A percentile compares a stretch with the other conserved stretches of the same genome.
These are phyloP conservation scores for Albifimbria verrucaria DNA, from an alignment of 2,329 filamentous ascomycete genomes.

Conservation along the genomic window DNA sequence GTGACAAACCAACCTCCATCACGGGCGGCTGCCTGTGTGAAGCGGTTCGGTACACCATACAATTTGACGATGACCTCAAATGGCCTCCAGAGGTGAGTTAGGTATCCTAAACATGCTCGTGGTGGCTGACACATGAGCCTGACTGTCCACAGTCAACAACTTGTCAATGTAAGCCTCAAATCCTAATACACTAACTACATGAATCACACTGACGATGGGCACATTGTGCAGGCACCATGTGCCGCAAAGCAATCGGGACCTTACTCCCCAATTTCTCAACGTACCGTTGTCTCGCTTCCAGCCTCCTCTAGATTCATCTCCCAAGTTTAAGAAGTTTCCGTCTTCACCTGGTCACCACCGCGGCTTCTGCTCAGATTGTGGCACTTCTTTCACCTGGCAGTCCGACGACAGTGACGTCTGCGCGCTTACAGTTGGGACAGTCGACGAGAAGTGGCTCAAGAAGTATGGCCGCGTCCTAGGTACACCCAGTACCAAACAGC, in stretches of 20 bases:
- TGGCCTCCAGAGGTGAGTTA: background rate
- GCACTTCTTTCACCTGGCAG: background rate
- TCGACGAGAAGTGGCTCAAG: background rate
- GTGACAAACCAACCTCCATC: background rate
- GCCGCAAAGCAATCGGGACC: background rate
- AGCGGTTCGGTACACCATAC: background rate
- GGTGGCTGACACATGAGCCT: background rate
- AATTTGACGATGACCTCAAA: background rate
- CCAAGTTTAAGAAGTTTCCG: background rate
- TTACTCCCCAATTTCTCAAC: background rate
- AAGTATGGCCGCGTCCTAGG: background rate
- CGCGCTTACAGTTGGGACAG: background rate
- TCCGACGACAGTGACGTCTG: background rate
- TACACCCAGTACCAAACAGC: background rate
- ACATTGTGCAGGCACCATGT: background rate
- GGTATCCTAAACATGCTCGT: background rate
- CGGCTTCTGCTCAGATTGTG: background rate
- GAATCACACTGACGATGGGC: background rate
- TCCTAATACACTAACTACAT: background rate
- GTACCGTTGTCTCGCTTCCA: background rate
- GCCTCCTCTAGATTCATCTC: background rate
- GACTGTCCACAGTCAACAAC: background rate
- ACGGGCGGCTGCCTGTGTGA: background rate
- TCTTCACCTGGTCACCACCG: background rate
- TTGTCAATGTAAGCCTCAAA: background rate